Evolutionary conservation across 176 grass and related monocot species (phyloP), one percentile per base, ranked within the genome.

Genomic region (Triticum turgidum): DNA sequence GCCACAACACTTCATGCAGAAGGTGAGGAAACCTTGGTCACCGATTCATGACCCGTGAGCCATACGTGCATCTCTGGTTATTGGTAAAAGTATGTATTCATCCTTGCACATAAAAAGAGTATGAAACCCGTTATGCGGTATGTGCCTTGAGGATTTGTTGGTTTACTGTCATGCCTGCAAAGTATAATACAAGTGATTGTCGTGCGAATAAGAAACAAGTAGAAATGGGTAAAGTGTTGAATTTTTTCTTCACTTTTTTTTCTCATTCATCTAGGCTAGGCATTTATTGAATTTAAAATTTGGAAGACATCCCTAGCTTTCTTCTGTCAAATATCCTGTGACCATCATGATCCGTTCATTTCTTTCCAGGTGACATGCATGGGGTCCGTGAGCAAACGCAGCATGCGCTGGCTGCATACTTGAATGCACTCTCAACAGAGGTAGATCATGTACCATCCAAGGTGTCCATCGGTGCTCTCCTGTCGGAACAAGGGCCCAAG

Each of bases 361-460:
- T n/a, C 33, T 62, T 67, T 49, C 52, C 90, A 99, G 97, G 97
- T 59, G 80, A 79, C 33, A 93, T 90, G 38, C 80, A 84, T 42
- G 97, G 94, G 85, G n/a, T 90, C 20, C 80, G 79, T 15, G 87
- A 87, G 11, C 82, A 91, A 72, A 77, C 67, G 11, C 82, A 87
- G 45, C 75, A 87, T 0, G 94, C 94, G 14, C 58, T 99, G 68
- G 83, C 87, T 80, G 79, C 83, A 58, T 99, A 94, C 68, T 84
- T 87, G 73, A 89, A 94, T 1, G 94, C 94, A 21, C 82, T 96
- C 41, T 94, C 92, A 0, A 92, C 81, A 13, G 92, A 99, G 22
- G 61, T 90, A 66, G 90, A 92, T 63, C 87, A 99, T 59, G 94
- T 94, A 54, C 90, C 92, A 72, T 93, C 94, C 68, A 99, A 94